A percentile compares a stretch with the other conserved stretches of the same genome.
Evolutionary conservation across 441 rosid genomes (phyloP).

Genomic region (Erysimum cheiri): DNA sequence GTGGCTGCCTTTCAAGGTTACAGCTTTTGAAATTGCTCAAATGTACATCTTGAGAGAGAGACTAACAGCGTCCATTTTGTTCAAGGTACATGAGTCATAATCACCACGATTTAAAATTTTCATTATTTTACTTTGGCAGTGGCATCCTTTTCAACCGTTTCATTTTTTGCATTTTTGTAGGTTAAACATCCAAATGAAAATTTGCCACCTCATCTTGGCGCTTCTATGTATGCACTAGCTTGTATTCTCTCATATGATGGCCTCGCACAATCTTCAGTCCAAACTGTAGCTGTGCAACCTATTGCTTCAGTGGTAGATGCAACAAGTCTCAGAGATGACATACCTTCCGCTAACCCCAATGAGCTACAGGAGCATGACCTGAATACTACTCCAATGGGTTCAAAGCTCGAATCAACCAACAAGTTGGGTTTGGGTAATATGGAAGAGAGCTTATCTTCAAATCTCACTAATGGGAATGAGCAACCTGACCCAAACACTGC

Average conservation of each 20-base stretch:
- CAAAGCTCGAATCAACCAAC: slow-evolving; percentile 20
- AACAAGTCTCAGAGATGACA: slow-evolving; percentile 21
- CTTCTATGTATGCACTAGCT: slow-evolving; percentile 65
- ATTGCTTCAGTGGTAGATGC: slow-evolving; percentile 22
- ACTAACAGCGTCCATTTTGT: slow-evolving; percentile 73
- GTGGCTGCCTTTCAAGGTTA: slow-evolving; percentile 77
- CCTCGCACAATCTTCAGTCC: slow-evolving; percentile 47
- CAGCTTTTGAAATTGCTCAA: slow-evolving; percentile 88
- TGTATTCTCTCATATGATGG: slow-evolving; percentile 72
- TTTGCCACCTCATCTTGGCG: slow-evolving; percentile 76
- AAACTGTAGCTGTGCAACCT: slow-evolving; percentile 51
- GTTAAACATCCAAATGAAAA: slow-evolving; percentile 60
- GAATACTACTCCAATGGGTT: slow-evolving; percentile 13
- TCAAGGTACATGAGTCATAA: slow-evolving; percentile 57
- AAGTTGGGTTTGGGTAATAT: slow-evolving; percentile 14
- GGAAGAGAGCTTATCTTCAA: slow-evolving; percentile 30
- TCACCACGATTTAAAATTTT: not conserved
- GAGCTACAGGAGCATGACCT: slow-evolving; percentile 11
- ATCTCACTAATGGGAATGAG: slow-evolving; percentile 23
- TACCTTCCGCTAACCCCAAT: slow-evolving; percentile 15
- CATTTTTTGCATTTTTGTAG: slow-evolving; percentile 49
- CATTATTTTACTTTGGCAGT: slow-evolving; percentile 4
- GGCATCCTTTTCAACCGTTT: slow-evolving; percentile 21
- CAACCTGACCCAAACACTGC: slow-evolving; percentile 24
- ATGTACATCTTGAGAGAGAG: slow-evolving; percentile 89